Base-by-base conservation (phyloP, 345 rosid species). In the Gossypium raimondii region DNA sequence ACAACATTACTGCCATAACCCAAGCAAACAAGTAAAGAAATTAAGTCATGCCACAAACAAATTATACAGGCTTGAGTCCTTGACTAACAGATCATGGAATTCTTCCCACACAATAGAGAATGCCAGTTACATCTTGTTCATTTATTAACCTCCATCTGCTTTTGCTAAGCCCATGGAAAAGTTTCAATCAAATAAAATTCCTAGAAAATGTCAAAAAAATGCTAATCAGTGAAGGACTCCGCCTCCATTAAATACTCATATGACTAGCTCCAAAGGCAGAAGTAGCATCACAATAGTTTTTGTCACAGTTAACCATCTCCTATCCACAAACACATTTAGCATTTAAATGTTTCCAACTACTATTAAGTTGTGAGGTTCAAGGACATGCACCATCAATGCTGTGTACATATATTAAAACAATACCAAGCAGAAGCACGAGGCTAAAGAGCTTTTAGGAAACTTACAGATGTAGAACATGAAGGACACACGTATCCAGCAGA, bases 401-500 rank as follows among this genome's bases (percentile, higher is more conserved):
- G 24, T 50, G 43, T 16, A 68, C 27, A 10, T 16, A 14, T 45
- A 73, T 27, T 43, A 22, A 68, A 43, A 74, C 3, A 70, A 44
- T 45, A 45, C n/a, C 56, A 53, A 45, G 13, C 52, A 56, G 55
- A 76, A 66, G 69, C 18, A 20, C 10, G 22, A 2, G 27, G 25
- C 57, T n/a, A 38, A 56, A 61, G 34, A 41, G 52, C 13, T 27
- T 38, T 62, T 45, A 45, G 67, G 71, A 41, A 73, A 1, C 92
- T 86, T 89, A 95, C 99, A 75, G 89, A 76, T 60, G 93, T 89
- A 73, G 93, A 89, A 81, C 99, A 95, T 5, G 86, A 86, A 70
- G 98, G 98, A 76, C 99, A 95, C 67, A 70, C 83, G 20, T 90
- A 95, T 79, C 99, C 99, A 78, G 99, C 98, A 5, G 98, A 98